Conservation (phyloP, 305 asterid species). For the Fraxinus nigra region DNA sequence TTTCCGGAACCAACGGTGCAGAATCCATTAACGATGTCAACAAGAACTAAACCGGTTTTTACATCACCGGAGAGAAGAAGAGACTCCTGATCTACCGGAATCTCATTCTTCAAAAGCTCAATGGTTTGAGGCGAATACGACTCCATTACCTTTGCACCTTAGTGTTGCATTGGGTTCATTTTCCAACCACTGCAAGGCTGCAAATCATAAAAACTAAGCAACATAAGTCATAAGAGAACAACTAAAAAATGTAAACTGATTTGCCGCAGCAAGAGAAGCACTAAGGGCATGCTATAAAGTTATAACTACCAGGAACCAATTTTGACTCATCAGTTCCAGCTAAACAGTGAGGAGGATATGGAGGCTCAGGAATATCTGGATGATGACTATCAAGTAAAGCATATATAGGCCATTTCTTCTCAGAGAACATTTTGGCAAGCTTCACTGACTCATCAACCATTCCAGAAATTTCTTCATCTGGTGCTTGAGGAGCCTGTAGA, state of each 20-base stretch:
- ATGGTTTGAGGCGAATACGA: slow-evolving; percentile 18
- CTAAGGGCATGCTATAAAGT: neutral
- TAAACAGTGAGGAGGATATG: slow-evolving; percentile 91
- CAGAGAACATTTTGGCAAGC: slow-evolving; percentile 61
- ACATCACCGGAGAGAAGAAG: slow-evolving; percentile 52
- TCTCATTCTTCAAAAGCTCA: slow-evolving; percentile 44
- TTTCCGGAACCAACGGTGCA: slow-evolving; percentile 85
- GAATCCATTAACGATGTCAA: slow-evolving; percentile 85
- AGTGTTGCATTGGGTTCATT: slow-evolving; percentile 69
- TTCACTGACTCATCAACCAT: slow-evolving; percentile 84
- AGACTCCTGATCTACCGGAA: slow-evolving; percentile 56
- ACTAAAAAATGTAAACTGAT: neutral
- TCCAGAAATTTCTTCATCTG: slow-evolving; percentile 59
- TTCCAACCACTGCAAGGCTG: slow-evolving; percentile 82
- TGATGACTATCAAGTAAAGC: slow-evolving; percentile 75
- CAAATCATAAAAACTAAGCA: slow-evolving; percentile 24
- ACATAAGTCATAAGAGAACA: slow-evolving; percentile 14
- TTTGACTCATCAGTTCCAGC: slow-evolving; percentile 71
- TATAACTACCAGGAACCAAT: slow-evolving; percentile 64
- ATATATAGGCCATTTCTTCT: slow-evolving; percentile 73
- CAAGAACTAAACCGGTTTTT: slow-evolving; percentile 73
- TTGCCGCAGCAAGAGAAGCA: neutral
- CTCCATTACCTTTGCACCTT: slow-evolving; percentile 56
- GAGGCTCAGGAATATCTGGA: slow-evolving; percentile 87
- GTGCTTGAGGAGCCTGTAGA: slow-evolving; percentile 75